Base-by-base conservation (phyloP, 257 asterid species). In the Penstemon davidsonii region DNA sequence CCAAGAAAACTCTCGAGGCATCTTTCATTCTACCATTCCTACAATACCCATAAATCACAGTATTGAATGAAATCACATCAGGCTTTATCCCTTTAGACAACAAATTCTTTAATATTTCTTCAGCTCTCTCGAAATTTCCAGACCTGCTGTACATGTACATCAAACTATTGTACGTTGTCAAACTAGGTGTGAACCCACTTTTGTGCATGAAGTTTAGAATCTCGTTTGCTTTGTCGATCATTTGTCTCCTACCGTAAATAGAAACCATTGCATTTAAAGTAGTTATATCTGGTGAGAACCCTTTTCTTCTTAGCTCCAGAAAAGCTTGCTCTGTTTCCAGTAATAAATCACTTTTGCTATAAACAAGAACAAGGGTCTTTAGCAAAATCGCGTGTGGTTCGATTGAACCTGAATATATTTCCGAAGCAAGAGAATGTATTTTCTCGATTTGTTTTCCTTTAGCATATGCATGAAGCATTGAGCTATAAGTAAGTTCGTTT, bases 61-160 rank as follows among this genome's bases (percentile, higher is more conserved):
- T 90, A 74, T 92, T 92, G 73, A 80, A 92, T 0, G 98, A 90
- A 45, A 92, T 88, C 62, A 70, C 83, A 60, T 92, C 97, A 5
- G 95, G 95, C 72, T 85, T 85, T 18, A 81, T 77, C 10, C 96
- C 91, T 79, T 71, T 80, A 0, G 79, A 78, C 58, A 86, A 37
- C 33, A 92, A 71, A 77, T 89, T 87, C 78, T 82, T 80, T 43
- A 92, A 77, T 13, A 89, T 86, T 55, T 85, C 93, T 67, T 92
- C 97, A 3, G 98, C 82, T 68, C 73, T 84, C 74, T 72, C 87
- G n/a, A 81, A 92, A 56, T 84, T 78, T 38, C 11, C 79, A 15
- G 96, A 87, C 65, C 96, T 82, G 71, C 96, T 86, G 62, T 86
- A 85, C 96, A 92, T 87, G 80, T 90, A 85, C 91, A 92, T 90